phyloP scores from a whole-genome alignment of 768 basidiomycete genomes.

The Collybia sordida region DNA sequence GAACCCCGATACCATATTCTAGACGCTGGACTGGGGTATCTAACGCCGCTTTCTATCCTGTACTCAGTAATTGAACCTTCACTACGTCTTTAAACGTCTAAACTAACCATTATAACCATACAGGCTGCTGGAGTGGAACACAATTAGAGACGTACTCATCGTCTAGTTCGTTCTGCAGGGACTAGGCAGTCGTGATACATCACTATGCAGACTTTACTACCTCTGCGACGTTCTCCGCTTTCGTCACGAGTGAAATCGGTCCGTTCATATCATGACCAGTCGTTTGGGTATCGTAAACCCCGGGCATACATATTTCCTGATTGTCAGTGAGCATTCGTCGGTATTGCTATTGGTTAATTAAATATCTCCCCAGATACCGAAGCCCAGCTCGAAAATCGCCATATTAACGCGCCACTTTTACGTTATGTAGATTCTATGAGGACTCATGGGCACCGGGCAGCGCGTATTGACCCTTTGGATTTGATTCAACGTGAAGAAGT shows the following conservation, averaged over 20 bases:
- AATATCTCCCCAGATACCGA: constrained; percentile 48
- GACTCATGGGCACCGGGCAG: constrained; percentile 83
- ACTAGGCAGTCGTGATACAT: neutral
- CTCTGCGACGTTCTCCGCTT: neutral
- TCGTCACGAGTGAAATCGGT: neutral
- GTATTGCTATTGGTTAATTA: neutral
- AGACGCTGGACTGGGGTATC: too few relatives aligned
- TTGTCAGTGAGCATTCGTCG: constrained; percentile 45
- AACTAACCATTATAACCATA: too few relatives aligned
- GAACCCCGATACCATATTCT: too few relatives aligned
- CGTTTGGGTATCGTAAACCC: constrained; percentile 73
- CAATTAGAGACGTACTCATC: too few relatives aligned
- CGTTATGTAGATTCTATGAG: constrained; percentile 89
- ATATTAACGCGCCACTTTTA: constrained; percentile 71
- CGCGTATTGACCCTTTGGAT: constrained; percentile 85
- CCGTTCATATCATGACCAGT: constrained; percentile 70
- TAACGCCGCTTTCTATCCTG: too few relatives aligned
- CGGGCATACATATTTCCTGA: constrained; percentile 67
- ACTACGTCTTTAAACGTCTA: too few relatives aligned
- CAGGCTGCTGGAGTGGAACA: too few relatives aligned
- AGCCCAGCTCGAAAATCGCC: constrained; percentile 66
- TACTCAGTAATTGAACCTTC: too few relatives aligned
- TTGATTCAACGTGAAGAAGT: constrained; percentile 82
- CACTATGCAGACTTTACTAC: neutral
- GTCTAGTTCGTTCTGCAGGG: too few relatives aligned